Evolutionary conservation across 352 stramenopile species (phyloP).

Genomic region (Plasmopara halstedii): DNA sequence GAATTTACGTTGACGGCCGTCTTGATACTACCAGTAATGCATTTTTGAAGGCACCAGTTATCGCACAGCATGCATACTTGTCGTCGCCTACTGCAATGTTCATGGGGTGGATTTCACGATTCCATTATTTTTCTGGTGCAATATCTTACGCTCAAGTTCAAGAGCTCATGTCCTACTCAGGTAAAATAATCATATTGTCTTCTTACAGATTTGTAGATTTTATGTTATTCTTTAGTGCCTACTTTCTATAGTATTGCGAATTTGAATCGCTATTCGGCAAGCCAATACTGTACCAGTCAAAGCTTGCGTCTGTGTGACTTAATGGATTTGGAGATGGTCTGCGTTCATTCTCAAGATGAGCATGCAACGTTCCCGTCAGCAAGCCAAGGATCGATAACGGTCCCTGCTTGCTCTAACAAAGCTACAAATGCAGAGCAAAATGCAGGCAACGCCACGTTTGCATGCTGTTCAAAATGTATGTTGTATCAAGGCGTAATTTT

Average conservation of each 20-base stretch:
- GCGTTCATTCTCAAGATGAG: slow-evolving; percentile 7
- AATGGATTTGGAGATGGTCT: slow-evolving; percentile 35
- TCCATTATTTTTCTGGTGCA: slow-evolving; percentile 35
- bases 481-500: slow-evolving; percentile 10
- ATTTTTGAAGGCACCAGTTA: not conserved
- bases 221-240: slow-evolving; percentile 6
- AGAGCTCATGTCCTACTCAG: slow-evolving; percentile 32
- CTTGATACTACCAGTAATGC: not conserved
- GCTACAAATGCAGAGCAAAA: slow-evolving; percentile 15
- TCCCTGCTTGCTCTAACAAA: slow-evolving; percentile 4
- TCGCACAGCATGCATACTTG: slow-evolving; percentile 16
- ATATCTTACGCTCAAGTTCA: slow-evolving; percentile 29
- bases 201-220: no score
- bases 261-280: not conserved
- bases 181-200: slow-evolving; percentile 22
- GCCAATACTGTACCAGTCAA: slow-evolving; percentile 16
- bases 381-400: slow-evolving; percentile 7
- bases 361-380: slow-evolving; percentile 10
- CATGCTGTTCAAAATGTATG: slow-evolving; percentile 35
- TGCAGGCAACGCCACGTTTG: slow-evolving; percentile 18
- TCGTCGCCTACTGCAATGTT: slow-evolving; percentile 17
- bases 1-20: slow-evolving; percentile 11
- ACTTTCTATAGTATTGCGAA: slow-evolving; percentile 8
- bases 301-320: slow-evolving; percentile 31
- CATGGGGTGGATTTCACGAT: slow-evolving; percentile 35